Percentiles rank a stretch among this genome's conserved stretches.
phyloP scores from a whole-genome alignment of 768 basidiomycete genomes.

The Amanita jacksonii region DNA sequence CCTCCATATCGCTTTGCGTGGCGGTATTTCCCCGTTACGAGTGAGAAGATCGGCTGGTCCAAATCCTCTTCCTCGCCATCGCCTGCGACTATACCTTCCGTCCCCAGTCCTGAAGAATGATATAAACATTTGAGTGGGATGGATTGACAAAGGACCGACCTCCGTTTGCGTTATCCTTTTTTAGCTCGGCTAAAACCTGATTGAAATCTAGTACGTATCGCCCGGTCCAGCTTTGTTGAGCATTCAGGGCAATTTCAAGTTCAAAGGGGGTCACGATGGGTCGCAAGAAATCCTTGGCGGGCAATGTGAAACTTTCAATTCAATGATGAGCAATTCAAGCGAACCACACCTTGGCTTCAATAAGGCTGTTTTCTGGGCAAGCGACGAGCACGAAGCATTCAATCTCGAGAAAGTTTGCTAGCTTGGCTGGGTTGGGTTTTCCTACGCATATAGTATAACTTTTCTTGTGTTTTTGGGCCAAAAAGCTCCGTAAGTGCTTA shows the following conservation, averaged over 20 bases:
- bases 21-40: constrained; percentile 79
- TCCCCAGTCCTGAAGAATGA: neutral
- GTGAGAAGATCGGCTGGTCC: constrained; percentile 77
- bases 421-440: constrained; percentile 88
- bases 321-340: neutral
- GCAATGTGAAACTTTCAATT: too few species aligned
- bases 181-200: constrained; percentile 34
- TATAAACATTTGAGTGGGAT: neutral
- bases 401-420: constrained; percentile 93
- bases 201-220: constrained; percentile 75
- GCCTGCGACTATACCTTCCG: constrained; percentile 8
- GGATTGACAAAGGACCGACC: neutral
- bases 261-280: constrained; percentile 96
- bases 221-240: constrained; percentile 64
- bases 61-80: constrained; percentile 36
- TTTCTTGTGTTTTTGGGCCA: constrained; percentile 69
- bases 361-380: constrained; percentile 85
- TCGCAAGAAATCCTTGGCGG: constrained; percentile 66
- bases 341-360: constrained; percentile 49
- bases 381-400: constrained; percentile 95
- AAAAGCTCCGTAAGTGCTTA: constrained; percentile 61
- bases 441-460: constrained; percentile 93
- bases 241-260: constrained; percentile 68
- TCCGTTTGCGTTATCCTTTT: neutral
- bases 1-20: constrained; percentile 60